Base-by-base conservation (phyloP, 805 yeast species). In the Alloascoidea africana region DNA sequence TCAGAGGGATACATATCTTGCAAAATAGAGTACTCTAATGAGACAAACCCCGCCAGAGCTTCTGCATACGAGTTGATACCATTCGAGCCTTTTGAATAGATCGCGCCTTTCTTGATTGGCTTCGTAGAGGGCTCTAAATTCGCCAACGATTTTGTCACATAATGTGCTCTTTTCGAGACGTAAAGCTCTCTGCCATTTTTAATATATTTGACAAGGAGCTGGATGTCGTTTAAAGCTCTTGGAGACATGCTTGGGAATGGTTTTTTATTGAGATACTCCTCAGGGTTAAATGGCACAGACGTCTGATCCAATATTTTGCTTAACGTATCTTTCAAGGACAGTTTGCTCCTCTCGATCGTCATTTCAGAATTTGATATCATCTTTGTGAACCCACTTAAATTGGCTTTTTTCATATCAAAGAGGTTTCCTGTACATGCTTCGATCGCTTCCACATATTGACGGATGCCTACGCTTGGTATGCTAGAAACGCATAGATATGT, bases 41-140 rank as follows among this genome's bases (percentile, higher is more conserved):
- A 58, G 14, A 75, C 59, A 36, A 65, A 58, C 4, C 65, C 63
- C 16, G 66, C 49, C 4, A 76, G 49, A 2, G 74, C 77, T 33
- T 66, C 69, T 5, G 72, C 64, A 50, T 73, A 77, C 34, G 54
- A 54, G 5, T 57, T 58, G 23, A 80, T 65, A 5, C 84, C 80
- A 53, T 67, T 73, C 37, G 68, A 65, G 3, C 76, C 83, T 51
- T 64, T 71, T 50, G 70, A 76, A 53, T 70, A 81, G 1, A 72
- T 79, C 6, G 59, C 63, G 41, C 59, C 65, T 33, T 52, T 55
- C 17, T 55, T 53, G 42, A 45, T 50, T 35, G 55, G 30, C n/a
- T 23, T 23, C n/a, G 30, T 23, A 8, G 55, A 18, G 1, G 68
- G 62, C 35, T 66, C 73, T 32, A 67, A 42, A 8, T 62, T 60